phyloP scores from a whole-genome alignment of 2,329 filamentous ascomycete genomes.

The Dactylellina cionopaga region DNA sequence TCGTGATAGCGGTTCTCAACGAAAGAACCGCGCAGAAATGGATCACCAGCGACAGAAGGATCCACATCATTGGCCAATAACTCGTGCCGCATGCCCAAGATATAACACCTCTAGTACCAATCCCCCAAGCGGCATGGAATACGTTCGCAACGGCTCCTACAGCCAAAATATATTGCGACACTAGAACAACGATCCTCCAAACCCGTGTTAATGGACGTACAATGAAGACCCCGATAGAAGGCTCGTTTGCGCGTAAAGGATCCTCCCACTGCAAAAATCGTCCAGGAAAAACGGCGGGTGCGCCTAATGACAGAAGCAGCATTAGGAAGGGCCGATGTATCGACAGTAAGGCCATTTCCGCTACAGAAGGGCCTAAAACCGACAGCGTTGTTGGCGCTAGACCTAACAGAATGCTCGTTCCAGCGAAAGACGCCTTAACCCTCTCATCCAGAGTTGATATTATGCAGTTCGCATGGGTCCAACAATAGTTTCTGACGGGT shows the following conservation, averaged over 20 bases:
- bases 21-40: slow-evolving; percentile 21
- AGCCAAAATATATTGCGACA: slow-evolving; percentile 7
- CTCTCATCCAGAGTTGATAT: slow-evolving; percentile 16
- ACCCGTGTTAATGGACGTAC: slow-evolving; percentile 4
- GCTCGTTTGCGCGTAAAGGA: slow-evolving; percentile 22
- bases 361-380: slow-evolving; percentile 18
- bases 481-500: slow-evolving; percentile 9
- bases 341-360: slow-evolving; percentile 19
- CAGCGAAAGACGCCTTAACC: slow-evolving; percentile 5
- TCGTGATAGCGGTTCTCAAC: slow-evolving; percentile 4
- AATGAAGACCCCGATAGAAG: slow-evolving; percentile 10
- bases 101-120: slow-evolving; percentile 4
- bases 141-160: slow-evolving; percentile 2
- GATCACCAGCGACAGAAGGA: slow-evolving; percentile 11
- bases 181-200: neutral
- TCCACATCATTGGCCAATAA: slow-evolving; percentile 19
- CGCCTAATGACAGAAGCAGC: slow-evolving; percentile 5
- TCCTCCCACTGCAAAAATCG: slow-evolving; percentile 28
- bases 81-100: slow-evolving; percentile 21
- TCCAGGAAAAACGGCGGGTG: slow-evolving; percentile 18
- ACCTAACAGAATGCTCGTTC: slow-evolving; percentile 19
- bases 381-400: slow-evolving; percentile 24
- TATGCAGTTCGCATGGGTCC: slow-evolving; percentile 27
- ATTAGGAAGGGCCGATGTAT: slow-evolving; percentile 18
- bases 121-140: slow-evolving; percentile 23